Base-by-base conservation (phyloP, 2,329 filamentous ascomycete species). In the Hortaea werneckii region DNA sequence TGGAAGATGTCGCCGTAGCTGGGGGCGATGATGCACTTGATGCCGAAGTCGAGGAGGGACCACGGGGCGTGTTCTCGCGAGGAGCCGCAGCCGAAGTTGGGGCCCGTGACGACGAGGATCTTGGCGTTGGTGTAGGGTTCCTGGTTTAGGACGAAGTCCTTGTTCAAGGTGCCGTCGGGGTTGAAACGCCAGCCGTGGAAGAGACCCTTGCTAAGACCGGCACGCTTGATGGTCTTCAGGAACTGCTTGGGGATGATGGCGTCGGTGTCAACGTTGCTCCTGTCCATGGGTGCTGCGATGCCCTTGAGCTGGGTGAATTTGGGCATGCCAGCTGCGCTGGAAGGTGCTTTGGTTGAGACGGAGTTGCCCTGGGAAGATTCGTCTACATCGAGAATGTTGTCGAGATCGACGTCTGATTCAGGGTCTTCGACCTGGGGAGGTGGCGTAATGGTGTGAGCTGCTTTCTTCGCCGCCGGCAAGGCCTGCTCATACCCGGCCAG, bases 221-320 rank as follows among this genome's bases (percentile, higher is more conserved):
- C 94, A 48, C 92, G 87, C 77, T 96, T 96, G 71, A 96, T 96
- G 37, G 92, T 98, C 75, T 96, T 98, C 53, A 98, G 78, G 73
- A 96, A 98, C 66, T 98, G 92, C 71, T 98, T 98, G 54, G 92
- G 92, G 57, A 98, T 98, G 68, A 96, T 95, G 62, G 90, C 90
- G 61, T 98, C 92, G n/a, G 92, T 98, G 71, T 98, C 92, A 58
- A 95, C 82, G 66, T 98, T 98, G 55, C 84, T 76, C 58, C 85
- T 80, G 51, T 95, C 85, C 67, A 98, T 72, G 2, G 87, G 87
- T 8, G 89, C 92, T 1, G 88, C 87, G 54, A 90, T 83, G 47
- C 90, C 92, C 69, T 85, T 90, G 56, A 94, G 78, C 40, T 80
- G 77, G 26, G 79, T 80, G 70, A 96, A 96, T 63, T 87, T 87